Percentiles rank a stretch among this genome's conserved stretches.
These are phyloP conservation scores for Fusarium denticulatum DNA, from an alignment of 2,329 filamentous ascomycete species.

Conservation along the genomic window DNA sequence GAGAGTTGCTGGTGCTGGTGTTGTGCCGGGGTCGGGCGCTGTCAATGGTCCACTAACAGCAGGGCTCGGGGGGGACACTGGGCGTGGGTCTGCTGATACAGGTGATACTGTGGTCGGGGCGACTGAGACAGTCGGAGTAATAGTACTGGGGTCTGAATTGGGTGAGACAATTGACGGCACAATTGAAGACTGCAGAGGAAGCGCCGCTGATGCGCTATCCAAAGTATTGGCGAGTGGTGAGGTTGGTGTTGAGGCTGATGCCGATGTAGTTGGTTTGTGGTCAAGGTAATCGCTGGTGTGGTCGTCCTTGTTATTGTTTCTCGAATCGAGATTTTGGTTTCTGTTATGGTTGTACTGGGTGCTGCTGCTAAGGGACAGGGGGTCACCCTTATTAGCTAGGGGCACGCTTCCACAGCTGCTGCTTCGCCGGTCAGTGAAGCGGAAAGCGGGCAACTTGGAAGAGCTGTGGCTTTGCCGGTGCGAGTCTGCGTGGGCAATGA, in stretches of 20 bases:
- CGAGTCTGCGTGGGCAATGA: conserved; percentile 48
- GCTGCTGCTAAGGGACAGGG: conserved; percentile 29
- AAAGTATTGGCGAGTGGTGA: conserved; percentile 29
- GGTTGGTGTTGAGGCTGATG: conserved; percentile 21
- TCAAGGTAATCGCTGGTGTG: conserved; percentile 8
- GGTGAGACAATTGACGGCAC: conserved; percentile 42
- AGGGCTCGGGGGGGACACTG: conserved; percentile 12
- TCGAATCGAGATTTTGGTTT: conserved; percentile 29
- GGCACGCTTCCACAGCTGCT: conserved; percentile 36
- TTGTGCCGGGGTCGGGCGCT: conserved; percentile 25
- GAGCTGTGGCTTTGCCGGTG: conserved; percentile 65
- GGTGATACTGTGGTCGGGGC: conserved; percentile 26
- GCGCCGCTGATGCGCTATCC: conserved; percentile 36
- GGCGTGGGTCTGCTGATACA: conserved; percentile 26
- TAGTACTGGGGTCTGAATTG: conserved; percentile 39
- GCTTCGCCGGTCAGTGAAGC: conserved; percentile 60
- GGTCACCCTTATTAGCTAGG: conserved; percentile 34
- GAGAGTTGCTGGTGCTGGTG: conserved; percentile 24
- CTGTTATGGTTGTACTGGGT: conserved; percentile 24
- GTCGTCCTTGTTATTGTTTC: conserved; percentile 28
- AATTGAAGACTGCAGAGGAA: conserved; percentile 33
- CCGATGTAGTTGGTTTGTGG: conserved; percentile 10
- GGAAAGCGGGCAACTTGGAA: conserved; percentile 65
- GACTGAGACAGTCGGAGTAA: conserved; percentile 32
- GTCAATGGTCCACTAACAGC: conserved; percentile 30